Evolutionary conservation across 345 rosid genomes (phyloP).

Genomic region (Alliaria petiolata): DNA sequence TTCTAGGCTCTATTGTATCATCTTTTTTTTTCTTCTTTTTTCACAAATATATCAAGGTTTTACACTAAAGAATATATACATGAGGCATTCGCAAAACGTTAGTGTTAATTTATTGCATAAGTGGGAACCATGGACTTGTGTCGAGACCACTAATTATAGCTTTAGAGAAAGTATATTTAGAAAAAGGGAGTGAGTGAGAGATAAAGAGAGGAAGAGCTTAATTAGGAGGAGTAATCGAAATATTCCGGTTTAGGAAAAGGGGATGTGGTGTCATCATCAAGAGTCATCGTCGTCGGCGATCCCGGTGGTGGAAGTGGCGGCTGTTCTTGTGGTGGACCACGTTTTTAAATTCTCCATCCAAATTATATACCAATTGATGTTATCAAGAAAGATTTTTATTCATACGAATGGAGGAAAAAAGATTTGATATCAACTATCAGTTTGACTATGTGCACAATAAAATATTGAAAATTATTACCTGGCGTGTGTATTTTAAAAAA

Average conservation of each 20-base stretch:
- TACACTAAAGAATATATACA: background rate
- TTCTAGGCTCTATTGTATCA: background rate
- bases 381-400: background rate
- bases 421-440: background rate
- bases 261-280: background rate
- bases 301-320: constrained; percentile 27
- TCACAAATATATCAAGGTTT: background rate
- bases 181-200: background rate
- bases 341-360: background rate
- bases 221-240: background rate
- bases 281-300: background rate
- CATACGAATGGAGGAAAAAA: background rate
- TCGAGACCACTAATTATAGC: constrained; percentile 36
- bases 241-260: constrained; percentile 23
- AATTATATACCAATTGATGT: background rate
- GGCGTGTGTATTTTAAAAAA: no score
- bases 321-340: constrained; percentile 14
- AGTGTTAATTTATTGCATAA: background rate
- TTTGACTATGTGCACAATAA: background rate
- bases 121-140: constrained; percentile 25
- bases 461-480: background rate
- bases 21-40: background rate
- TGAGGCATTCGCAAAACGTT: constrained; percentile 6
- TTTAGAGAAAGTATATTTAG: constrained; percentile 28
- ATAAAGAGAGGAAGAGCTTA: constrained; percentile 11